Evolutionary conservation across 2,329 filamentous ascomycete genomes (phyloP), one percentile per base, ranked within the genome.

Genomic region (Cadophora sp.): DNA sequence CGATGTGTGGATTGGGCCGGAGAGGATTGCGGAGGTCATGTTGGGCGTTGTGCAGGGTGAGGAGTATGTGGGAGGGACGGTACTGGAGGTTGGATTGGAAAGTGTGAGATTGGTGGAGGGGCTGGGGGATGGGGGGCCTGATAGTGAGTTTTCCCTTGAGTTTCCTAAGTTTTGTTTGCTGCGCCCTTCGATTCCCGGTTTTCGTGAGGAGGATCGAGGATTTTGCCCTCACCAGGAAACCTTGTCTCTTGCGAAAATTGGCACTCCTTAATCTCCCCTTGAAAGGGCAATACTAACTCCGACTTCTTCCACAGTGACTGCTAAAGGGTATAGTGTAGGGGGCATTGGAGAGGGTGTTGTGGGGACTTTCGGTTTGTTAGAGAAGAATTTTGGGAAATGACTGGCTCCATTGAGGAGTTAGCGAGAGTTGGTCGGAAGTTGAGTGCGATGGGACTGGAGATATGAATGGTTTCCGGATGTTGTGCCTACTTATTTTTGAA

Each of bases 21-120:
- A 79, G 2, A 79, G 80, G 64, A 80, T 83, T 0, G 83, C 83
- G 1, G 72, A 77, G 29, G 81, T 79, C 0, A 84, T 84, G 82
- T 68, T 83, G 16, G 66, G 70, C 3, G 78, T 79, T 16, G 73
- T 81, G 0, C 77, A 81, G 65, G 73, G 75, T 0, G 76, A 75
- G 0, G 69, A 76, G 2, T 66, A 79, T 24, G 72, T 74, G 0
- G 81, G 81, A 7, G 83, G 83, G 0, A 81, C 80, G 0, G 71
- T 84, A 0, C 56, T 84, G 1, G 83, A 84, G 70, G 78, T 84
- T 9, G 80, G 78, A 0, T 76, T 76, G 56, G 67, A 76, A 0
- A 68, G 71, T 5, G 77, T 76, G 5, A 74, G 82, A 0, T 67
- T 71, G 16, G 79, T 84, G 12, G 67, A 74, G 37, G 60, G 67